Conservation (phyloP, 2,329 filamentous ascomycete genomes). For the Fusarium solani-melongenae region DNA sequence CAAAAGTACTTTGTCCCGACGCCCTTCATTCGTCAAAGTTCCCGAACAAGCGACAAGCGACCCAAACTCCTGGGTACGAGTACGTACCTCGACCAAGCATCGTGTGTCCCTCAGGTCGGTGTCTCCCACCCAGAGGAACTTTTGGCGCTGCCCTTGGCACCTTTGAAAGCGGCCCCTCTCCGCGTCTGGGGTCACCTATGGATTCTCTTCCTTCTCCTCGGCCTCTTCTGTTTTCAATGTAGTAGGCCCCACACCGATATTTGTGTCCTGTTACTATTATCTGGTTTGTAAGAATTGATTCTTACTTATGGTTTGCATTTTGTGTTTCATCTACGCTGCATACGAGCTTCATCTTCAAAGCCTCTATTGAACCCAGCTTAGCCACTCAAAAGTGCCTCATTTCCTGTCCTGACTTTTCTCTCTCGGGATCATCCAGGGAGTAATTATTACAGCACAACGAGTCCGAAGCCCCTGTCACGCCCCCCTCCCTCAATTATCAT, state of each 20-base stretch:
- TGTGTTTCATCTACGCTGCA: not conserved
- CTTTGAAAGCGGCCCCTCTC: conserved; percentile 42
- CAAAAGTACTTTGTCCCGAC: conserved; percentile 7
- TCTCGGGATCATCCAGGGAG: not conserved
- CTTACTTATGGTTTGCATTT: not conserved
- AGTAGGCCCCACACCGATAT: conserved; percentile 15
- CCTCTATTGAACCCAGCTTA: not conserved
- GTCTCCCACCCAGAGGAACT: conserved; percentile 36
- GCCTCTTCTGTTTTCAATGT: conserved; percentile 18
- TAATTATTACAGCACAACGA: not conserved
- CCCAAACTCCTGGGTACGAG: conserved; percentile 27
- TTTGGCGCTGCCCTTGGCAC: conserved; percentile 43
- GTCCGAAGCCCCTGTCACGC: not conserved
- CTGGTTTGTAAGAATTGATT: not conserved
- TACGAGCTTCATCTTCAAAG: not conserved
- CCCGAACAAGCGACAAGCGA: conserved; percentile 12
- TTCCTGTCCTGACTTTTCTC: not conserved
- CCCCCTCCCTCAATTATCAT: conserved; percentile 2
- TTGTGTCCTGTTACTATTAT: not conserved
- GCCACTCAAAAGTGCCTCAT: not conserved
- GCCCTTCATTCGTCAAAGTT: conserved; percentile 19
- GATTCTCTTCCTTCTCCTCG: not conserved
- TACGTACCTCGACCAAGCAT: conserved; percentile 11
- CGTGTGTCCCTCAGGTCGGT: not conserved
- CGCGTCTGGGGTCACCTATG: conserved; percentile 21